Conservation (phyloP, 495 filamentous ascomycete genomes). For the Podospora didyma region DNA sequence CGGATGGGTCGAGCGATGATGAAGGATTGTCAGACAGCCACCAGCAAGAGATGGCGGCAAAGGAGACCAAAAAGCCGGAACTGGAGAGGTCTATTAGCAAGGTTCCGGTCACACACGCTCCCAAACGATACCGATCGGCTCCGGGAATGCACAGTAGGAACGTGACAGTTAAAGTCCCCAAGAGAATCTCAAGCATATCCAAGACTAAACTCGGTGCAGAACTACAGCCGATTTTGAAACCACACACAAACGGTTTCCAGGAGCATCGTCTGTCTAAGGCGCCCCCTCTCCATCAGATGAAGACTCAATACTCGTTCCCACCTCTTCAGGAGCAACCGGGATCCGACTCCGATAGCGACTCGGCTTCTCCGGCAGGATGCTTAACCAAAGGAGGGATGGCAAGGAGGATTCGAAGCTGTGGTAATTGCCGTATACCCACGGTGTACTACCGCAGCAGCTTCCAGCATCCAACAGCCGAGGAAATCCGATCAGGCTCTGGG, state of each 20-base stretch:
- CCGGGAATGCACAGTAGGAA: slow-evolving; percentile 23
- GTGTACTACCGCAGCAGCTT: slow-evolving; percentile 10
- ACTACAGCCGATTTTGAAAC: not conserved
- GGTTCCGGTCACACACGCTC: not conserved
- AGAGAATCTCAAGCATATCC: slow-evolving; percentile 11
- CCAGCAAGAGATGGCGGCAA: not conserved
- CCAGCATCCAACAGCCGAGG: slow-evolving; percentile 6
- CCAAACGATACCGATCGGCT: slow-evolving; percentile 21
- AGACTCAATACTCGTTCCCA: not conserved
- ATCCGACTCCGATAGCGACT: not conserved
- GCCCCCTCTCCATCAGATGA: not conserved
- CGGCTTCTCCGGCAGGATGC: slow-evolving; percentile 3
- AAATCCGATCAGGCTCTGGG: too few relatives aligned
- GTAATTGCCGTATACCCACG: slow-evolving; percentile 8
- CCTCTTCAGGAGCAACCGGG: not conserved
- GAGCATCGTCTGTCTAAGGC: slow-evolving; percentile 4
- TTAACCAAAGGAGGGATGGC: slow-evolving; percentile 1
- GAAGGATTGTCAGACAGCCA: not conserved
- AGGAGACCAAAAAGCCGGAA: not conserved
- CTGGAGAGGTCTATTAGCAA: not conserved
- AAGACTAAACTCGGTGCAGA: slow-evolving; percentile 8
- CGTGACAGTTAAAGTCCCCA: slow-evolving; percentile 13
- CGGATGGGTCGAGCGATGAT: slow-evolving; percentile 15
- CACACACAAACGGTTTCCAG: slow-evolving; percentile 8
- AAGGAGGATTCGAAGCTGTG: slow-evolving; percentile 12